Base-by-base conservation (phyloP, 2,329 filamentous ascomycete species). In the Bipolaris bicolor region DNA sequence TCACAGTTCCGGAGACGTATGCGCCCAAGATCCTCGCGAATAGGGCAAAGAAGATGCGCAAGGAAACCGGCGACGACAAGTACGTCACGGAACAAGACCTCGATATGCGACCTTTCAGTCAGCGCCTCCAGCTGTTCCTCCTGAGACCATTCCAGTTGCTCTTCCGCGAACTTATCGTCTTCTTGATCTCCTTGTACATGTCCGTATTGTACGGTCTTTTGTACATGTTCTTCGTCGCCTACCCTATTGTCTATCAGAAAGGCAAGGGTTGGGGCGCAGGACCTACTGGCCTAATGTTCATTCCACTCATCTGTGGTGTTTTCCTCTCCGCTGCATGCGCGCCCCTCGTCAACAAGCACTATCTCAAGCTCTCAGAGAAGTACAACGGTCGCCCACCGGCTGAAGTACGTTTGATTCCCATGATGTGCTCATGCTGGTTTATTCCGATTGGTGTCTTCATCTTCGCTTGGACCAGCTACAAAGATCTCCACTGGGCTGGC, bases 1-100 rank as follows among this genome's bases (percentile, higher is more conserved):
- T 96, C 77, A 95, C 91, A n/a, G 88, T 96, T 0, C 91, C 91
- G 1, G 92, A 96, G 76, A 97, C 92, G 0, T 96, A 95, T 73
- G 88, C 91, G 0, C 91, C 92, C 0, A 90, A 86, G 0, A 87
- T 97, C 49, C 84, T 97, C 15, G 84, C 85, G 50, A 79, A 78
- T 29, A 84, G 91, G 11, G 92, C 92, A 2, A 81, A 83, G 69
- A 90, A 90, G 73, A 79, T 95, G 59, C 85, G 92, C 50, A 86
- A 88, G 71, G 76, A 86, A 31, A 89, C 90, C 1, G 87, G 88
- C 20, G 84, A 91, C 60, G 64, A 79, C 1, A 84, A 84, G 59
- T 89, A 88, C 70, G 89, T 92, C 37, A 94, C 92, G 0, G 90
- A 95, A 75, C 85, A 89, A 69, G 92, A 96, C 52, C 84, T 96